phyloP scores from a whole-genome alignment of 495 filamentous ascomycete species.

The Penicillium mononematosum region DNA sequence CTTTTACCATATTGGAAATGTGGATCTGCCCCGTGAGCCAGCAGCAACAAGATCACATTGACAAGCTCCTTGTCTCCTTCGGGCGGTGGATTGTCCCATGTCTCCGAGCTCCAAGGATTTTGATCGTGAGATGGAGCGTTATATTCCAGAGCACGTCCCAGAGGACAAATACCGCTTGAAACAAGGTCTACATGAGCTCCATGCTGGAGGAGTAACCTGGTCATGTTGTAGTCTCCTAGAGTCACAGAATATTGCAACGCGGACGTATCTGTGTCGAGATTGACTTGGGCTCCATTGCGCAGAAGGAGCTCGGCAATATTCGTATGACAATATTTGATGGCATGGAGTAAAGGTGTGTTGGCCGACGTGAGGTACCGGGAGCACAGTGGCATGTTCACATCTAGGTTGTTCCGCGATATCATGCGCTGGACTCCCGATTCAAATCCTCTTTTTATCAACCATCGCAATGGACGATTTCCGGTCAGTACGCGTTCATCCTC shows the following conservation, averaged over 20 bases:
- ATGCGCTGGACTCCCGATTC: neutral
- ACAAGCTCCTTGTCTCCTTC: no score
- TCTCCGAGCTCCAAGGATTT: neutral
- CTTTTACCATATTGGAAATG: neutral
- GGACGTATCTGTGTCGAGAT: neutral
- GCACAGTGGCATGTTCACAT: neutral
- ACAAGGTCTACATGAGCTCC: neutral
- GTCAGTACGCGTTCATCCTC: no score
- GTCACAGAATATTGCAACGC: neutral
- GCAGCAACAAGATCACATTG: neutral
- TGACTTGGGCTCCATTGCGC: neutral
- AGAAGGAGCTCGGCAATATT: neutral
- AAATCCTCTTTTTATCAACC: neutral
- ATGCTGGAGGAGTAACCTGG: neutral
- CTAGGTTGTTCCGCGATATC: neutral
- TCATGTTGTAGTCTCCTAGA: neutral
- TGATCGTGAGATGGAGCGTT: no score
- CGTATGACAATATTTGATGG: neutral
- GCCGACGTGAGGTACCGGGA: no score
- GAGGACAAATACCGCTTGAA: neutral
- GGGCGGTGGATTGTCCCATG: fast-evolving
- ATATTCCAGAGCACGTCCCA: neutral
- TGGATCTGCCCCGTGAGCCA: neutral
- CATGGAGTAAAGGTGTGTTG: neutral
- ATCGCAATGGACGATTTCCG: neutral